A percentile compares a stretch with the other conserved stretches of the same genome.
These are phyloP conservation scores for Ligustrum vulgare DNA, from an alignment of 257 asterid genomes.

Conservation along the genomic window DNA sequence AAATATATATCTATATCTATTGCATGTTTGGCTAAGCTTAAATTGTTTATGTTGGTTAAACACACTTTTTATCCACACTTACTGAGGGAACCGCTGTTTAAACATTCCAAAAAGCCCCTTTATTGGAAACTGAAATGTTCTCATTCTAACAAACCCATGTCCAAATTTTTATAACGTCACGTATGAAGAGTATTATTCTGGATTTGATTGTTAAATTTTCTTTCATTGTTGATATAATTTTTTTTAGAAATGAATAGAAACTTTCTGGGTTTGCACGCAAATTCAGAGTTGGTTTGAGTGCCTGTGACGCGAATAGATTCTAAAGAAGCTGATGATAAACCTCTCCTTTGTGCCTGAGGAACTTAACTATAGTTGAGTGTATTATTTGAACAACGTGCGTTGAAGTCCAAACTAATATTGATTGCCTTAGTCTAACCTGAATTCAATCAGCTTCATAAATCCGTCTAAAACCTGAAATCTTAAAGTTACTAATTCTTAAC, in stretches of 20 bases:
- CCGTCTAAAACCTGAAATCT: slow-evolving; percentile 11
- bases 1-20: too few relatives aligned
- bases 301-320: background rate
- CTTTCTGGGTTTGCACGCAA: background rate
- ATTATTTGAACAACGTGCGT: background rate
- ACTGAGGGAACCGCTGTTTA: too few relatives aligned
- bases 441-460: background rate
- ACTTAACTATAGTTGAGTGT: background rate
- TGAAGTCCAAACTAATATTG: background rate
- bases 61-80: too few relatives aligned
- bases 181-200: background rate
- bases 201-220: background rate
- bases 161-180: too few relatives aligned
- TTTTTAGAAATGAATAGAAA: background rate
- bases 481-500: slow-evolving; percentile 27
- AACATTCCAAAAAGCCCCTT: too few relatives aligned
- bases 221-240: too few relatives aligned
- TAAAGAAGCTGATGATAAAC: background rate
- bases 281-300: background rate
- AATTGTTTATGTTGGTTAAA: too few relatives aligned
- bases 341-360: background rate
- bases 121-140: background rate
- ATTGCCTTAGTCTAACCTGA: background rate
- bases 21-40: too few relatives aligned
- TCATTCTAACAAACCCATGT: background rate